Conservation (phyloP, 1,284 basidiomycete species). For the Heterobasidion parviporum region DNA sequence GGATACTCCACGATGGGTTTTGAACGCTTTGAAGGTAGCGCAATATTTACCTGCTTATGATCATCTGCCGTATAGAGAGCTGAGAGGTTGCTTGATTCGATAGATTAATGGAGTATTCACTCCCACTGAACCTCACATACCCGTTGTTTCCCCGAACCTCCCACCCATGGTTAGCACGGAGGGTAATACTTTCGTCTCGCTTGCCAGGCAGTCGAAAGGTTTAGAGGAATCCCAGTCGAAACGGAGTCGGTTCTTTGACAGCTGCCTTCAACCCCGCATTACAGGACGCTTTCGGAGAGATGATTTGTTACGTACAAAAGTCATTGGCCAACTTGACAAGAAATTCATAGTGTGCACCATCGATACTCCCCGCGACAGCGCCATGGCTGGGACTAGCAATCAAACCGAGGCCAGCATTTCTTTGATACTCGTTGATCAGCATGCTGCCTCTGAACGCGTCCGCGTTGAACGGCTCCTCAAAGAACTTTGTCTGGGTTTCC, state of each 20-base stretch:
- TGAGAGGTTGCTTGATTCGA: not conserved
- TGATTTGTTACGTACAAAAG: constrained; percentile 43
- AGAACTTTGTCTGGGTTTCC: constrained; percentile 61
- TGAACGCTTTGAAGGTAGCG: constrained; percentile 36
- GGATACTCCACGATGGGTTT: constrained; percentile 42
- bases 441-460: constrained; percentile 90
- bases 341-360: constrained; percentile 45
- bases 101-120: constrained; percentile 47
- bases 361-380: constrained; percentile 12
- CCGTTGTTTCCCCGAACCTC: constrained; percentile 21
- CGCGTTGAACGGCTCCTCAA: constrained; percentile 79
- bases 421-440: constrained; percentile 88
- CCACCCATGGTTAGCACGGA: not conserved
- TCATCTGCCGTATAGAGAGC: too few species aligned
- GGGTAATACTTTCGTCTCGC: too few species aligned
- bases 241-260: not conserved
- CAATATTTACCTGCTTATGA: not conserved
- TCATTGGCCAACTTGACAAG: constrained; percentile 79
- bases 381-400: constrained; percentile 4
- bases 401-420: constrained; percentile 8
- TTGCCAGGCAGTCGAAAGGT: too few species aligned
- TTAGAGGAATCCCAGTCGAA: not conserved
- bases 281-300: constrained; percentile 37
- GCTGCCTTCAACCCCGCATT: constrained; percentile 1
- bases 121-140: constrained; percentile 37